Base-by-base conservation (phyloP, 352 stramenopile species). In the Lagenidium sp. region DNA sequence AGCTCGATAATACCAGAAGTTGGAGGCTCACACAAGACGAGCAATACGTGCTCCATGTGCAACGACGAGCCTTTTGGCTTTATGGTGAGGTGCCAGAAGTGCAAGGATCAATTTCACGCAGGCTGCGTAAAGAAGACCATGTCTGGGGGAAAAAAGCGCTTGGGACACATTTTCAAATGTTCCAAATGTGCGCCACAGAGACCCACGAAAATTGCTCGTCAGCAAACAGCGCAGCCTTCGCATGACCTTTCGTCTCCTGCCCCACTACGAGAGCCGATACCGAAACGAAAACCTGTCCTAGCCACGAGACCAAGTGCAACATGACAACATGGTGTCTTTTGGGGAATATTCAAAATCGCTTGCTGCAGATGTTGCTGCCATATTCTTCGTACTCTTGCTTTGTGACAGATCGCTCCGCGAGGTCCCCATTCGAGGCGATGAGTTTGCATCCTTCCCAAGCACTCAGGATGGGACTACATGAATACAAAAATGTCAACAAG, bases 341-440 rank as follows among this genome's bases (percentile, higher is more conserved):
- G n/a, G n/a, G n/a, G n/a, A n/a, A n/a, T n/a, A n/a, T n/a, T 46
- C 39, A 53, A 35, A 68, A 71, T 18, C 62, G 55, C 38, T 64
- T 49, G 26, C 46, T 38, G 36, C 69, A 90, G 24, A 87, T 67
- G 47, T 74, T 82, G 44, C 74, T 90, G 8, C 78, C 78, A 32
- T 87, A 60, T 48, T 90, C 78, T 3, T 86, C 70, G 36, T 85
- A 87, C 53, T 90, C 74, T 44, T 71, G 44, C 46, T 80, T 85
- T 11, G 68, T 77, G 12, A 90, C 78, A 16, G 63, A 32, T 6
- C 68, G 64, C 24, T 64, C 25, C 2, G 42, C 40, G 15, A 69
- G 44, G 11, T 46, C 26, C 4, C 65, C 34, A 4, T 41, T 64
- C 13, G 29, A 24, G 4, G 68, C 70, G n/a, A 83, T 62, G 24